Base-by-base conservation (phyloP, 441 rosid species). In the Biscutella auriculata region DNA sequence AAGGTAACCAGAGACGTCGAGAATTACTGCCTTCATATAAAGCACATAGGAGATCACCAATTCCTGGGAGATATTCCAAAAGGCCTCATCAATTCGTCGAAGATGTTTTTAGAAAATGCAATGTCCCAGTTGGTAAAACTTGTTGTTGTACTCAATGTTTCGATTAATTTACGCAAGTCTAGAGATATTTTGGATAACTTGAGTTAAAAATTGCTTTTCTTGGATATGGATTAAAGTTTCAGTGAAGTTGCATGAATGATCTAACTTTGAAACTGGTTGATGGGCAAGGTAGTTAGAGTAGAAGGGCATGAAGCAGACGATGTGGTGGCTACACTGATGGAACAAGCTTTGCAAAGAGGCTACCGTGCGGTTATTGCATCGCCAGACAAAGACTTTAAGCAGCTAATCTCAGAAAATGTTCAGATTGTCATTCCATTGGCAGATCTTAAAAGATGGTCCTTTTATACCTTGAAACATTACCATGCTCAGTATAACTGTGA, bases 361-460 rank as follows among this genome's bases (percentile, higher is more conserved):
- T 70, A 77, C 55, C 69, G 60, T 0, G 93, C 71, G 13, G 95
- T 85, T 63, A 67, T 87, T 73, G 96, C 96, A 56, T 91, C 98
- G 45, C 98, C 95, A 1, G 98, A 91, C 67, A 91, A 91, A 79
- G 96, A 88, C 75, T 91, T 91, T 64, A 91, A 88, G 84, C 98
- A 91, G 76, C 66, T 91, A 74, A 76, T 91, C 43, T 87, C 93
- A 63, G 93, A 82, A 48, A 79, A 91, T 71, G 90, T 91, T 66
- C 96, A 87, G 54, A 76, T 87, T 60, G 96, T 84, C 61, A 75
- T 83, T 75, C 98, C 98, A 56, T 55, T 87, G 74, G 46, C 67
- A 13, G 95, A 83, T 62, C 73, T 91, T 30, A 69, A 73, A 6
- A 72, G 96, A 63, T 91, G 96, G 96, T 85, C 98, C 35, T 91